Conservation (phyloP, 2,329 filamentous ascomycete species). For the Exophiala sp. region DNA sequence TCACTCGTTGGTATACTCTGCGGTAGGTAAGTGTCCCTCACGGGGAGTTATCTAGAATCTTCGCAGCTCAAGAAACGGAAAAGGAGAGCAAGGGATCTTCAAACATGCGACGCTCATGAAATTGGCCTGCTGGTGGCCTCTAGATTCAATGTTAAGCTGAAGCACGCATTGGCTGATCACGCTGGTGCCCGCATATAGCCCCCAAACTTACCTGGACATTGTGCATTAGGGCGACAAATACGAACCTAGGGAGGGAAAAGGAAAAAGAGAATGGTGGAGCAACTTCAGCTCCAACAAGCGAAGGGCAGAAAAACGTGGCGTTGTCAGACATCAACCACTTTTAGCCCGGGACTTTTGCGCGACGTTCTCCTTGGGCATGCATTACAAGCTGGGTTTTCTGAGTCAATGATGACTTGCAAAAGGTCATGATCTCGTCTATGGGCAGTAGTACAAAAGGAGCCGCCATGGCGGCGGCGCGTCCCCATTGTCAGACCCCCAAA, state of each 20-base stretch:
- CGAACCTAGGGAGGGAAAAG: conserved; percentile 2
- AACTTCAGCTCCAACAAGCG: neutral
- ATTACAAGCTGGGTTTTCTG: no score
- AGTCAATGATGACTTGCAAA: no score
- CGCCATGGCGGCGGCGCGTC: no score
- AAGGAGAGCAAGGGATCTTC: neutral
- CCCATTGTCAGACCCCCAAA: no score
- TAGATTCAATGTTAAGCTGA: neutral
- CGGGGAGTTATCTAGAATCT: neutral
- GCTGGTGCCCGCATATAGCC: conserved; percentile 5
- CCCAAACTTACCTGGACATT: conserved; percentile 15
- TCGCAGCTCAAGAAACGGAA: neutral
- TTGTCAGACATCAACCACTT: no score
- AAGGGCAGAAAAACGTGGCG: no score
- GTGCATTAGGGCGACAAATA: conserved; percentile 19
- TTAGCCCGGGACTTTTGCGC: no score
- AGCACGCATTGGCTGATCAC: conserved; percentile 9
- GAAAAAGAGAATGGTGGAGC: neutral
- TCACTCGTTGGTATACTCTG: neutral
- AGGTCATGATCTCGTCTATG: no score
- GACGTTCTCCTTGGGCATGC: no score
- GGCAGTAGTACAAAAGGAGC: no score
- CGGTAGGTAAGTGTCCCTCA: no score
- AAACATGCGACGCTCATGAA: conserved; percentile 7
- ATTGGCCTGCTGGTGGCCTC: conserved; percentile 2